Conservation (phyloP, 805 yeast species). For the Zygosaccharomyces siamensis region DNA sequence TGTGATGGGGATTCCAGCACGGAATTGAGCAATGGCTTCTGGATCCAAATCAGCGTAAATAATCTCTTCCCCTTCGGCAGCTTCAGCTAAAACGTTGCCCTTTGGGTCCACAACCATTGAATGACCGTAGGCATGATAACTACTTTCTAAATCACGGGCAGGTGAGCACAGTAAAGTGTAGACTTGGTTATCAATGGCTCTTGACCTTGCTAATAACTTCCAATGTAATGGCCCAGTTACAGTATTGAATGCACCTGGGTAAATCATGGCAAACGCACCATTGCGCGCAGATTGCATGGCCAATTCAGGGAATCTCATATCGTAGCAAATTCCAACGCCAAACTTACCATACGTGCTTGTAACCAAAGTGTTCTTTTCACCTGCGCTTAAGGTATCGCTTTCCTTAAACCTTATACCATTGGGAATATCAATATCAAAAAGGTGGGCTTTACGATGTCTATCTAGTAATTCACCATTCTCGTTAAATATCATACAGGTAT, state of each 20-base stretch:
- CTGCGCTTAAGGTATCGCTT: constrained; percentile 68
- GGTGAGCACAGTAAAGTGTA: constrained; percentile 82
- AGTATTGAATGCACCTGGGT: constrained; percentile 82
- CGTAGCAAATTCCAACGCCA: constrained; percentile 85
- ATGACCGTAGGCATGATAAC: constrained; percentile 65
- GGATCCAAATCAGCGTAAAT: constrained; percentile 72
- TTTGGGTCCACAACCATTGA: constrained; percentile 59
- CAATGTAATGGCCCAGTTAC: constrained; percentile 82
- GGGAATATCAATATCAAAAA: constrained; percentile 91
- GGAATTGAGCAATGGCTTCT: constrained; percentile 48
- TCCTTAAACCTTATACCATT: constrained; percentile 87
- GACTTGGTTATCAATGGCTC: constrained; percentile 72
- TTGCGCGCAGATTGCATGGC: constrained; percentile 65
- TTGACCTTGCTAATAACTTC: constrained; percentile 66
- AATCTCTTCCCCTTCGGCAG: constrained; percentile 74
- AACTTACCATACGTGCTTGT: constrained; percentile 40
- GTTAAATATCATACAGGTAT: constrained; percentile 70
- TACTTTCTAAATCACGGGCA: constrained; percentile 61
- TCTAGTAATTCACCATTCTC: constrained; percentile 74
- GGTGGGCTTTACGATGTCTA: constrained; percentile 84
- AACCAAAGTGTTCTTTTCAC: constrained; percentile 70
- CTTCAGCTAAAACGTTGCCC: constrained; percentile 60
- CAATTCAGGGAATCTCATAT: constrained; percentile 74
- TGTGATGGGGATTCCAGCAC: constrained; percentile 65
- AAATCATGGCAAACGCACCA: constrained; percentile 69